Evolutionary conservation across 768 basidiomycete genomes (phyloP), one percentile per base, ranked within the genome.

Genomic region (Paxillus ammoniavirescens): DNA sequence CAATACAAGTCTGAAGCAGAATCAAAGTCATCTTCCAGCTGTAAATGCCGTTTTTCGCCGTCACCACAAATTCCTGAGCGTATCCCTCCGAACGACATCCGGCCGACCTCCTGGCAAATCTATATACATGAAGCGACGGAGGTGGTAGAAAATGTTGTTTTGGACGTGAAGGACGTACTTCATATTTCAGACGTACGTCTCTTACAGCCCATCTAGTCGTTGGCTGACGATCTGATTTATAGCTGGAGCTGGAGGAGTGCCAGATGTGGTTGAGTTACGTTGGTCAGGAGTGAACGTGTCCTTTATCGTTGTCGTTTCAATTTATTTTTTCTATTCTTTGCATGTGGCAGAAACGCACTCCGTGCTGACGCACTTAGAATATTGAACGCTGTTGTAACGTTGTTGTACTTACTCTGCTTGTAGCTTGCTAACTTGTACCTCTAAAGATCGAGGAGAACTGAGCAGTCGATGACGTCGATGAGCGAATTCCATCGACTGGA

Each of bases 1-100:
- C 66, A 73, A 23, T 74, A 75, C 52, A 70, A 72, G 46, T 64
- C 59, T 12, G 66, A 73, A 42, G 63, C 61, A 21, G 65, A 66
- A 8, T 43, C 8, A 26, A 3, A 10, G 5, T 28, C 2, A 4
- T 14, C 8, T 1, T 10, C 9, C 1, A 28, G 36, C 5, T 61
- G 62, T 37, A 13, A 18, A 49, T 65, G 53, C n/a, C 33, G 47
- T 5, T 21, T 42, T 15, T 1, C 26, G 8, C 33, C 33, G 43
- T 0, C 18, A 6, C 30, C 14, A n/a, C 17, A 23, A 1, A 21
- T 35, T 26, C 23, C 28, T 9, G 56, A 42, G 13, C 4, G n/a
- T 30, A 21, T n/a, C 12, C 30, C 33, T 13, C 13, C 10, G 0
- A 36, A 46, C 8, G 52, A 48, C 10, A 23, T 12, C 23, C 54